phyloP scores from a whole-genome alignment of 441 rosid species.

The Mallotus repandus region DNA sequence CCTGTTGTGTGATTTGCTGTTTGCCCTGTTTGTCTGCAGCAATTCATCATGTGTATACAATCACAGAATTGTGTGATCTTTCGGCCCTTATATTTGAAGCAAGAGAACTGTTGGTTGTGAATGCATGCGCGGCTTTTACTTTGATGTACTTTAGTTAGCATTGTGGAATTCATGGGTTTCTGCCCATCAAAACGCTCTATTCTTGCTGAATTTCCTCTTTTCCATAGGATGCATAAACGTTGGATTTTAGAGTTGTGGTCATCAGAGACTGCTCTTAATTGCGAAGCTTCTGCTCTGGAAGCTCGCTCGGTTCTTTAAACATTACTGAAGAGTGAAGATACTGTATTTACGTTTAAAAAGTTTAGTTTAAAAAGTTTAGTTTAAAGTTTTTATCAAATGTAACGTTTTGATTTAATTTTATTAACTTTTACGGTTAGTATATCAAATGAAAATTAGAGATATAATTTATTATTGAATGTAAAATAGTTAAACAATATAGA shows the following conservation, averaged over 20 bases:
- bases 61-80: conserved; percentile 7
- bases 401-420: too few relatives aligned
- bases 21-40: not conserved
- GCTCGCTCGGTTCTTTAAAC: too few relatives aligned
- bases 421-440: too few relatives aligned
- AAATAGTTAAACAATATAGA: too few relatives aligned
- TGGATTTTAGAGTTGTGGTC: not conserved
- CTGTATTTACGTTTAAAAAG: too few relatives aligned
- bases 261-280: not conserved
- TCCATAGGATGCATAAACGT: not conserved
- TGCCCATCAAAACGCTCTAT: not conserved
- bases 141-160: not conserved
- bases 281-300: too few relatives aligned
- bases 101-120: not conserved
- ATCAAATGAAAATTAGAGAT: too few relatives aligned
- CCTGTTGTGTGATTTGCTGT: conserved; percentile 8
- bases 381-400: too few relatives aligned
- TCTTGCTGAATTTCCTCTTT: not conserved
- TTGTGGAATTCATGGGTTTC: not conserved
- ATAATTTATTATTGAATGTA: too few relatives aligned
- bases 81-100: not conserved
- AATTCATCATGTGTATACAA: not conserved
- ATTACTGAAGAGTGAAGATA: too few relatives aligned
- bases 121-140: not conserved
- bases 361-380: too few relatives aligned